Evolutionary conservation across 129 eudicot species (phyloP).

Genomic region (Saussurea involucrata): DNA sequence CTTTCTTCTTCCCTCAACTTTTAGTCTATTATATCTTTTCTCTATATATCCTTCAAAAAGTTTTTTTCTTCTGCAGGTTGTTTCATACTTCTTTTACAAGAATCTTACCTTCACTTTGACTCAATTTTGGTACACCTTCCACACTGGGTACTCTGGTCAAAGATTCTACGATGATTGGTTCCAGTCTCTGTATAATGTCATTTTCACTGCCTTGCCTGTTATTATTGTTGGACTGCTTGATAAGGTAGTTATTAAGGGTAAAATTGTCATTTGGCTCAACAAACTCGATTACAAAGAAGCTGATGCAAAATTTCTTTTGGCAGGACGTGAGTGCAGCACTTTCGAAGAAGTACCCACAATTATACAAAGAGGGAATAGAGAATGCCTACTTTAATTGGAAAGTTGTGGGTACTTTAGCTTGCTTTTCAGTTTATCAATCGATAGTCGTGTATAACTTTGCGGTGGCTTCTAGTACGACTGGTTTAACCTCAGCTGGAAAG

Average conservation of each 20-base stretch:
- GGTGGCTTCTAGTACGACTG: slow-evolving; percentile 50
- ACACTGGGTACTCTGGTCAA: slow-evolving; percentile 95
- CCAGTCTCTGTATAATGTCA: slow-evolving; percentile 92
- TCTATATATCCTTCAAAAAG: neutral
- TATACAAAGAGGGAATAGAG: slow-evolving; percentile 83
- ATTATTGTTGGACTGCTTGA: slow-evolving; percentile 87
- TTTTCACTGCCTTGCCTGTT: slow-evolving; percentile 93
- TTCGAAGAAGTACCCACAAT: slow-evolving; percentile 88
- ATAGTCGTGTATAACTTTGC: slow-evolving; percentile 77
- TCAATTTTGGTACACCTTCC: slow-evolving; percentile 96
- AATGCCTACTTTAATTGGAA: slow-evolving; percentile 81
- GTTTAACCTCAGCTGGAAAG: slow-evolving; percentile 76
- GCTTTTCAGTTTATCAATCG: slow-evolving; percentile 86
- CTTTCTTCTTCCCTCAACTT: slow-evolving; percentile 2
- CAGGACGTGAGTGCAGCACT: slow-evolving; percentile 96
- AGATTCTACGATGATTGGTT: slow-evolving; percentile 97
- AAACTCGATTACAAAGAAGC: neutral
- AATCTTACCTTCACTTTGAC: slow-evolving; percentile 88
- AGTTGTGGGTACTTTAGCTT: slow-evolving; percentile 77
- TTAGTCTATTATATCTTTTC: neutral
- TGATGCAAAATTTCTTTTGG: slow-evolving; percentile 7
- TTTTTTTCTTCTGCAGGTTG: slow-evolving; percentile 53
- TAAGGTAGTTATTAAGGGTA: slow-evolving; percentile 45
- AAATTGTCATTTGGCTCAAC: neutral
- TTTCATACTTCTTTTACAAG: slow-evolving; percentile 92